phyloP scores from a whole-genome alignment of 306 rosid species.

The Ammopiptanthus mongolicus region DNA sequence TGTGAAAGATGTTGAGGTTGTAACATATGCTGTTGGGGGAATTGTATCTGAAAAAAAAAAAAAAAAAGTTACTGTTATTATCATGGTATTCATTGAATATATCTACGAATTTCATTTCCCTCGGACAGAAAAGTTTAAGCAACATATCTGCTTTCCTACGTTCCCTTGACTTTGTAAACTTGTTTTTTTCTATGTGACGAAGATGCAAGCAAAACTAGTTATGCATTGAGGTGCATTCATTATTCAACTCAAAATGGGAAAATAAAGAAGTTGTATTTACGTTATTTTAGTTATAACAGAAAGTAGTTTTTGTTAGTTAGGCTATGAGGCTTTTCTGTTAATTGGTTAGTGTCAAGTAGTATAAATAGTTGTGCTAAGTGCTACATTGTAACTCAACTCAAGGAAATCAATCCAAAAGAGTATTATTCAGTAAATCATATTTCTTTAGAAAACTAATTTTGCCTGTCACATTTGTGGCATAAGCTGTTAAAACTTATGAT shows the following conservation, averaged over 20 bases:
- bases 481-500: background rate
- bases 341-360: too few species aligned
- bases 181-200: constrained; percentile 1
- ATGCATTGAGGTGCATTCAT: background rate
- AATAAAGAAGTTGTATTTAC: too few species aligned
- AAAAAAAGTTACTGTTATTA: constrained; percentile 7
- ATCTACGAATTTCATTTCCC: background rate
- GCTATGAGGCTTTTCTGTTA: too few species aligned
- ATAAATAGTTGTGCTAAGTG: too few species aligned
- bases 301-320: too few species aligned
- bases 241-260: background rate
- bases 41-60: constrained; percentile 70
- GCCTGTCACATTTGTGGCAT: background rate
- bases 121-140: background rate
- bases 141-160: background rate
- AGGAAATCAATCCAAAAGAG: too few species aligned
- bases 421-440: too few species aligned
- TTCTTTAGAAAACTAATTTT: background rate
- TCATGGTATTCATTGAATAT: background rate
- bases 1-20: constrained; percentile 56
- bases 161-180: background rate
- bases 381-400: background rate
- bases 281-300: too few species aligned
- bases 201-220: constrained; percentile 8
- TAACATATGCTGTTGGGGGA: constrained; percentile 78